Percentiles rank a stretch among this genome's conserved stretches.
These are phyloP conservation scores for Apiotrichum porosum DNA, from an alignment of 1,284 basidiomycete genomes.

Conservation along the genomic window DNA sequence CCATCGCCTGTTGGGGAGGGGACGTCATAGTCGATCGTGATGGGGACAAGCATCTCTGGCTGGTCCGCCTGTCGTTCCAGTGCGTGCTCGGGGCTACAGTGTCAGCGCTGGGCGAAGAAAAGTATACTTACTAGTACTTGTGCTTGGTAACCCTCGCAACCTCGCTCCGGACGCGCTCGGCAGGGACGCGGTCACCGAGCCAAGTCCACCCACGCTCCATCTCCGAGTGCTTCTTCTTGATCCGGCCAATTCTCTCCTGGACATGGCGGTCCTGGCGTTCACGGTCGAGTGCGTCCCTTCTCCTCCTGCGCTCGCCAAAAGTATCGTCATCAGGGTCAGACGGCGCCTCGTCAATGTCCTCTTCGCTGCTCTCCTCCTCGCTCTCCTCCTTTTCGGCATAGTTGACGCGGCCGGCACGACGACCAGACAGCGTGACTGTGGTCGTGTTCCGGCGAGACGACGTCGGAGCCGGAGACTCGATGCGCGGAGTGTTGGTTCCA, in stretches of 20 bases:
- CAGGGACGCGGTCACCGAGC: slow-evolving; percentile 77
- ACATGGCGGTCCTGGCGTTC: not conserved
- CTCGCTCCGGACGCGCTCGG: slow-evolving; percentile 66
- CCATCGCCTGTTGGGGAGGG: slow-evolving; percentile 49
- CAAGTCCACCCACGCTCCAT: slow-evolving; percentile 70
- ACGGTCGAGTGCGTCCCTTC: slow-evolving; percentile 6
- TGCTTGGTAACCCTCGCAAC: slow-evolving; percentile 60
- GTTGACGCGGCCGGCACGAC: slow-evolving; percentile 66
- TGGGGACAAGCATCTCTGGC: slow-evolving; percentile 73
- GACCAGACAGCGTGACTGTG: slow-evolving; percentile 21
- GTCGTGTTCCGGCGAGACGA: slow-evolving; percentile 34
- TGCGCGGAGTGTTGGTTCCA: slow-evolving; percentile 32
- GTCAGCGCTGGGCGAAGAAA: no score
- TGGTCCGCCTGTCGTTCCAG: slow-evolving; percentile 61
- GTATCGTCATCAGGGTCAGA: slow-evolving; percentile 52
- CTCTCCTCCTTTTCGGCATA: slow-evolving; percentile 82
- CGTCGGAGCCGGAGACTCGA: slow-evolving; percentile 30
- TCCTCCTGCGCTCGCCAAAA: slow-evolving; percentile 23
- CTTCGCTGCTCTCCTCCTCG: slow-evolving; percentile 63
- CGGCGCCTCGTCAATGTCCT: slow-evolving; percentile 72
- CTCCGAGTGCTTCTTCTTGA: slow-evolving; percentile 50
- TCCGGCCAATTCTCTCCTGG: slow-evolving; percentile 23
- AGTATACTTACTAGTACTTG: slow-evolving; percentile 64
- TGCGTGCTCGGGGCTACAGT: not conserved
- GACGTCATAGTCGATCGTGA: slow-evolving; percentile 91